phyloP scores from a whole-genome alignment of 2,329 filamentous ascomycete genomes.

The Colletotrichum sp. region DNA sequence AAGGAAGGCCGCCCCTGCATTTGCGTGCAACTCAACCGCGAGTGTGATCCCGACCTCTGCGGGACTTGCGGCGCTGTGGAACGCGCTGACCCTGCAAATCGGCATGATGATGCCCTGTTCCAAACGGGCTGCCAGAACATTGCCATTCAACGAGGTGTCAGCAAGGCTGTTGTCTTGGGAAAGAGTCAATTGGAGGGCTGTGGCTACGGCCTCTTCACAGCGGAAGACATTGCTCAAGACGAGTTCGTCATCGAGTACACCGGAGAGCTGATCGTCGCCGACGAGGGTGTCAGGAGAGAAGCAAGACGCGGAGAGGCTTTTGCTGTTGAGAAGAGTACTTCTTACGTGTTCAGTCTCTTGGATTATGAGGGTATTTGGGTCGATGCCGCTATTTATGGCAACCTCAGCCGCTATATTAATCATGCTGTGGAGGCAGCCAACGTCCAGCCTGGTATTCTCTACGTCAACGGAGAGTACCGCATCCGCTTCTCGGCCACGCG shows the following conservation, averaged over 20 bases:
- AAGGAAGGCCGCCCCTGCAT: conserved; percentile 67
- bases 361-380: conserved; percentile 70
- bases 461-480: conserved; percentile 77
- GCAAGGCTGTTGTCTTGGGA: conserved; percentile 71
- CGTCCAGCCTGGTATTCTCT: conserved; percentile 67
- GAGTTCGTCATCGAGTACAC: conserved; percentile 85
- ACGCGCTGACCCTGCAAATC: conserved; percentile 72
- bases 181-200: conserved; percentile 70
- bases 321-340: conserved; percentile 64
- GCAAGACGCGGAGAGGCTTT: conserved; percentile 65
- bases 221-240: conserved; percentile 68
- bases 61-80: conserved; percentile 71
- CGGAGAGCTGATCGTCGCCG: conserved; percentile 75
- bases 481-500: conserved; percentile 75
- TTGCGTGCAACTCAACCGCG: conserved; percentile 74
- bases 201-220: conserved; percentile 78
- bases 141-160: conserved; percentile 69
- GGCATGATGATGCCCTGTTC: conserved; percentile 61
- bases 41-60: conserved; percentile 82
- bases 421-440: conserved; percentile 66
- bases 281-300: conserved; percentile 73
- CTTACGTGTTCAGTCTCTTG: conserved; percentile 67
- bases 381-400: conserved; percentile 78
- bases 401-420: conserved; percentile 85
- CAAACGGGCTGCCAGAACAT: conserved; percentile 74